A percentile compares a stretch with the other conserved stretches of the same genome.
These are phyloP conservation scores for Nyssa sinensis DNA, from an alignment of 148 eudicot genomes.

Conservation along the genomic window DNA sequence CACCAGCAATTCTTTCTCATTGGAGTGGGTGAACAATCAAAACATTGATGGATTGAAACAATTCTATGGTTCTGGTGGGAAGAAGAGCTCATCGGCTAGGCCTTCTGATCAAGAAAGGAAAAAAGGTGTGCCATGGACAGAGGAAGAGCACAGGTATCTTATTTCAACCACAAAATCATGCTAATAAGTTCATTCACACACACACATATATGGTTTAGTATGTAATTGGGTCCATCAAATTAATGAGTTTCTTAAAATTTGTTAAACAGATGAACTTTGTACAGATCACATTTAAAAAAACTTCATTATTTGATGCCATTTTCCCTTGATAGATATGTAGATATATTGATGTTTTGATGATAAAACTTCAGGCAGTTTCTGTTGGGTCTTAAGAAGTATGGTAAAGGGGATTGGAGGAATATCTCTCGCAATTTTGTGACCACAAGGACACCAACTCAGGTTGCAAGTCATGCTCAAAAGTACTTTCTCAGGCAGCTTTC, in stretches of 20 bases:
- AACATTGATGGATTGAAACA: conserved; percentile 34
- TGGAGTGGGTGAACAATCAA: conserved; percentile 42
- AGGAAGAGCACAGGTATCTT: conserved; percentile 47
- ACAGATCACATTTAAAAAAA: neutral
- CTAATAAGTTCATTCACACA: no score
- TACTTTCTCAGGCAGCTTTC: conserved; percentile 55
- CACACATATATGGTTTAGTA: neutral
- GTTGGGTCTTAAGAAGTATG: conserved; percentile 56
- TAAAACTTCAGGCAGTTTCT: conserved; percentile 48
- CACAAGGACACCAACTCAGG: conserved; percentile 56
- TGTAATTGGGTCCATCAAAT: neutral
- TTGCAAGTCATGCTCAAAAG: conserved; percentile 68
- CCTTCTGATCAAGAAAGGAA: conserved; percentile 50
- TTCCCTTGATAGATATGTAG: neutral
- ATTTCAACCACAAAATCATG: neutral
- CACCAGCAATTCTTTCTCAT: conserved; percentile 26
- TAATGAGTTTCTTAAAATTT: neutral
- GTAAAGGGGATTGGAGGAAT: conserved; percentile 70
- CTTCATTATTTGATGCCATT: neutral
- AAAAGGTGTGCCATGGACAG: conserved; percentile 63
- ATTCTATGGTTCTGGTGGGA: conserved; percentile 29
- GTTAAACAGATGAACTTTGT: neutral
- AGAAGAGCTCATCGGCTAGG: conserved; percentile 22
- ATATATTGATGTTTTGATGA: conserved; percentile 3
- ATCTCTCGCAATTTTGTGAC: conserved; percentile 64